A percentile compares a stretch with the other conserved stretches of the same genome.
Conservation (phyloP, 495 filamentous ascomycete genomes). For the Penicillium paxilli region DNA sequence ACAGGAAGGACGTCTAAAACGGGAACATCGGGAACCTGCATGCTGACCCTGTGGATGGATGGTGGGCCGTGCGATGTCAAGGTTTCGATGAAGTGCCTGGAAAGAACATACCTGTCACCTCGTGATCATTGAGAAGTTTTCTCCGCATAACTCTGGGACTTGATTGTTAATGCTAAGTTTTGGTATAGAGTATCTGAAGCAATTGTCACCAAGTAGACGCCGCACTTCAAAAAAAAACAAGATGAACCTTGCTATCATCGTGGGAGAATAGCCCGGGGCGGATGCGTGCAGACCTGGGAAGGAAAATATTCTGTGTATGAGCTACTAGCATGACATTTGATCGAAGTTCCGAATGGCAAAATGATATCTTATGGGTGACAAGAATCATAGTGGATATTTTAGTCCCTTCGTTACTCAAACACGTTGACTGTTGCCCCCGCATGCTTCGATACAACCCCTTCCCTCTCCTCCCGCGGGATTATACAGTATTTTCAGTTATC, state of each 20-base stretch:
- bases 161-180: too few relatives aligned
- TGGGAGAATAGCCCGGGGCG: too few relatives aligned
- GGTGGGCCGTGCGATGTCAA: background rate
- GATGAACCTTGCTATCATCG: too few relatives aligned
- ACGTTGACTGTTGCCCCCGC: background rate
- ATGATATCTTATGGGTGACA: background rate
- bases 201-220: too few relatives aligned
- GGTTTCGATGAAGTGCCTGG: too few relatives aligned
- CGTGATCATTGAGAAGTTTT: too few relatives aligned
- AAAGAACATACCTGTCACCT: too few relatives aligned
- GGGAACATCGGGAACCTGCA: background rate
- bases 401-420: background rate
- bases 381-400: background rate
- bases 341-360: background rate
- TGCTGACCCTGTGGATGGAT: background rate
- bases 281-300: background rate
- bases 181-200: too few relatives aligned
- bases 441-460: background rate
- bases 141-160: too few relatives aligned
- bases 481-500: too few relatives aligned
- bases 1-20: background rate
- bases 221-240: too few relatives aligned
- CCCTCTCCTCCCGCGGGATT: too few relatives aligned
- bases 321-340: background rate
- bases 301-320: background rate